Evolutionary conservation across 768 basidiomycete species (phyloP), one percentile per base, ranked within the genome.

Genomic region (Naganishia antarctica): DNA sequence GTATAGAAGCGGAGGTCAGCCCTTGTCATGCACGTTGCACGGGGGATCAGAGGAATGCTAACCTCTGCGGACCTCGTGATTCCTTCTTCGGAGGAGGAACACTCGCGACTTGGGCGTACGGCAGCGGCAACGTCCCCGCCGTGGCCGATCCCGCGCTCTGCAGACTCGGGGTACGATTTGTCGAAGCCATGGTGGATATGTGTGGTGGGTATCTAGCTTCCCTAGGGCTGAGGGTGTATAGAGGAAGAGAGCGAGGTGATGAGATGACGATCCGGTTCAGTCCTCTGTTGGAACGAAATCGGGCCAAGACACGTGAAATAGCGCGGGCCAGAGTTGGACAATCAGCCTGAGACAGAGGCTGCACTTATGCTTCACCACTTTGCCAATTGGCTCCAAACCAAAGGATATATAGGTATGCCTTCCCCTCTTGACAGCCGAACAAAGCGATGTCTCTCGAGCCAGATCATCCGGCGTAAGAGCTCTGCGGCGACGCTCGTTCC

Each of bases 21-120:
- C n/a, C n/a, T n/a, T n/a, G n/a, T n/a, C n/a, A n/a, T n/a, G n/a
- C n/a, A n/a, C n/a, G n/a, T n/a, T n/a, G n/a, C n/a, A n/a, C n/a
- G n/a, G n/a, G n/a, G 5, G 29, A 40, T 31, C 43, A 46, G 15
- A 13, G 57, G 25, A 8, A 25, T 5, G 18, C 74, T 70, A 53
- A 77, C 76, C 76, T 61, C 70, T 76, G 74, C 26, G 76, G 76
- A 47, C 74, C 74, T 53, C 76, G 66, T 21, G 66, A 69, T 60
- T 77, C 74, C 60, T 73, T 69, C 51, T 67, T 70, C 7, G 72
- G 70, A 41, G 72, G 65, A n/a, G 63, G 67, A 7, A 61, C 53
- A 13, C 51, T 40, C 8, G 67, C 66, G 5, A 71, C 60, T 37
- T 74, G 74, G 18, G 74, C 64, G 71, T 74, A 77, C 28, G 76